Percentiles rank a stretch among this genome's conserved stretches.
phyloP scores from a whole-genome alignment of 208 protist species.

The Leishmania guyanensis region DNA sequence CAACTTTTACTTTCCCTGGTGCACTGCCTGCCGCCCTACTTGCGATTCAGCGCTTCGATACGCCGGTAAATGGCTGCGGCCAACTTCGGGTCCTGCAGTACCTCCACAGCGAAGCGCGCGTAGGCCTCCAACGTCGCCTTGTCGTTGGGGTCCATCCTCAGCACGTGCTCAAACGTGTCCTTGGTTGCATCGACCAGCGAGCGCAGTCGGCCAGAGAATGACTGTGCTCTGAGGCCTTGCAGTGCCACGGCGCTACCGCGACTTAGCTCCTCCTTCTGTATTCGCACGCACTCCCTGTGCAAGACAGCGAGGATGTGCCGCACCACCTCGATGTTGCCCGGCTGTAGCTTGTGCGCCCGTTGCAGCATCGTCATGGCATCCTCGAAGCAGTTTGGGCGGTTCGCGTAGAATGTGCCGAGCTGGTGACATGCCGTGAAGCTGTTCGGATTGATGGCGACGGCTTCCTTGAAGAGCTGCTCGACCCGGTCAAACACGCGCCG shows the following conservation, averaged over 20 bases:
- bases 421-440: constrained; percentile 44
- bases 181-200: constrained; percentile 41
- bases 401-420: constrained; percentile 71
- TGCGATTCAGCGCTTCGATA: constrained; percentile 36
- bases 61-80: constrained; percentile 47
- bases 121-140: constrained; percentile 53
- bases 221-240: constrained; percentile 2
- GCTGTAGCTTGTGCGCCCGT: constrained; percentile 54
- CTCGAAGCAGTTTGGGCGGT: constrained; percentile 60
- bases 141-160: constrained; percentile 45
- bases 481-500: constrained; percentile 48
- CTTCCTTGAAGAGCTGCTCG: constrained; percentile 53
- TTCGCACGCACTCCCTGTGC: constrained; percentile 61
- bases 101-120: constrained; percentile 65
- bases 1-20: background rate
- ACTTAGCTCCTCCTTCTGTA: constrained; percentile 41
- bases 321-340: constrained; percentile 56
- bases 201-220: constrained; percentile 35
- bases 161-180: constrained; percentile 48
- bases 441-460: constrained; percentile 46
- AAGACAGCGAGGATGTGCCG: constrained; percentile 54
- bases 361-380: constrained; percentile 64
- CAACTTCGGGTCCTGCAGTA: constrained; percentile 53
- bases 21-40: background rate
- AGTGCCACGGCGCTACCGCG: constrained; percentile 24